Percentiles rank a stretch among this genome's conserved stretches.
phyloP scores from a whole-genome alignment of 805 yeast species.

The Vanderwaltozyma polyspora region DNA sequence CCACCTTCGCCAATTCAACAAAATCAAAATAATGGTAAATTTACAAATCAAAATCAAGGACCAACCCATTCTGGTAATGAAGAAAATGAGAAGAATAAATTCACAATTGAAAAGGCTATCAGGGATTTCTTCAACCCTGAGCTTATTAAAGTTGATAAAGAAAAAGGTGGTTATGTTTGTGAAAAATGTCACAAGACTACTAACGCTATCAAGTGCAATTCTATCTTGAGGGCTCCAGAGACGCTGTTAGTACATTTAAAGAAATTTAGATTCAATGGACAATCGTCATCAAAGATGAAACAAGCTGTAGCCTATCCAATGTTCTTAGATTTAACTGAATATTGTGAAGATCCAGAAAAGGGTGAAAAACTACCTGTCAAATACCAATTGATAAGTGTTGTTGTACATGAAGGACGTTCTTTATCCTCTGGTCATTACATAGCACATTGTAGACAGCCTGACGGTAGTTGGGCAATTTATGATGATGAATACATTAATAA shows the following conservation, averaged over 20 bases:
- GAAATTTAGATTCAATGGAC: conserved; percentile 80
- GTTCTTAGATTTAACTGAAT: conserved; percentile 60
- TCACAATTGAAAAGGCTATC: conserved; percentile 65
- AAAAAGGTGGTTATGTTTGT: conserved; percentile 74
- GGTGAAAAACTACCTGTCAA: conserved; percentile 31
- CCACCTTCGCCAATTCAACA: not conserved
- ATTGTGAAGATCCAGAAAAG: conserved; percentile 23
- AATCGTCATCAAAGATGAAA: conserved; percentile 71
- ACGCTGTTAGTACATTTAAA: conserved; percentile 78
- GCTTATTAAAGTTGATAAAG: conserved; percentile 56
- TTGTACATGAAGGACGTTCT: conserved; percentile 90
- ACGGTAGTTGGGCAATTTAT: conserved; percentile 84
- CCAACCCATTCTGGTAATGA: not conserved
- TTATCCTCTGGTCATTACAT: conserved; percentile 88
- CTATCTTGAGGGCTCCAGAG: conserved; percentile 78
- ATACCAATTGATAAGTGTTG: conserved; percentile 71
- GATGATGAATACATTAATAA: conserved; percentile 83
- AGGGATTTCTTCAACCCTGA: conserved; percentile 78
- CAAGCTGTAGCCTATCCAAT: conserved; percentile 76
- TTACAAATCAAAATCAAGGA: not conserved
- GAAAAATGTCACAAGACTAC: conserved; percentile 74
- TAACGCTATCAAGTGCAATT: conserved; percentile 62
- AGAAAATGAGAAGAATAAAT: conserved; percentile 23
- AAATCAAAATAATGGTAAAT: not conserved
- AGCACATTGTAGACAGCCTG: conserved; percentile 85